Base-by-base conservation (phyloP, 192 early-diverging fungal species). In the Backusella tuberculispora region DNA sequence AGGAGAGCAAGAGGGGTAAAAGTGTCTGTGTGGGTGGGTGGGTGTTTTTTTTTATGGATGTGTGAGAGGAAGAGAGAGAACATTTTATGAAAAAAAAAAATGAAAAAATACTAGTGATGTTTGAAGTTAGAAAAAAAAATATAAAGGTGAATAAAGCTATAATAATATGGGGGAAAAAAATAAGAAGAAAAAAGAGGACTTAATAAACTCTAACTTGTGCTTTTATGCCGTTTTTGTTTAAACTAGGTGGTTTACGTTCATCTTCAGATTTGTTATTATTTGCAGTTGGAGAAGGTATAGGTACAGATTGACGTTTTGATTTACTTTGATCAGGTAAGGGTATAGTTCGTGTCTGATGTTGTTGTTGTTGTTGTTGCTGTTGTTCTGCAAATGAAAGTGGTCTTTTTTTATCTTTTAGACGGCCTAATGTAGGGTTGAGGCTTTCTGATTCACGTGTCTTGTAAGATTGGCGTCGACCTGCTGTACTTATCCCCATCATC, bases 401-500 rank as follows among this genome's bases (percentile, higher is more conserved):
- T 53, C 74, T 46, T 53, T 45, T 63, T 47, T 56, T 75, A 37
- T 46, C 41, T 66, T 66, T 40, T 38, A 63, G 29, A 17, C 38
- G 21, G 1, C 56, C 56, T 29, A 65, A 43, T n/a, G 56, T 21
- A 45, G 72, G 72, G 34, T 44, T 10, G 5, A 65, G n/a, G 12
- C 5, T 13, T 65, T 43, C 43, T 21, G 44, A 65, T 63, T 73
- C 47, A 63, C 56, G 37, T 38, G 60, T 38, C 63, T 42, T 64
- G 37, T 40, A 37, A 10, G 60, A 43, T 17, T 72, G 43, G 24
- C 64, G 47, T 14, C 48, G 14, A 21, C 37, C 45, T 10, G 71
- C 43, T 14, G 76, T 73, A 29, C 76, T 78, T 3, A 78, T 64
- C 0, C 76, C 76, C 71, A 73, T 63, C 71, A 73, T 78, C 44